Percentiles rank a stretch among this genome's conserved stretches.
These are phyloP conservation scores for Gryganskiella cystojenkinii DNA, from an alignment of 192 early-diverging fungal genomes.

Conservation along the genomic window DNA sequence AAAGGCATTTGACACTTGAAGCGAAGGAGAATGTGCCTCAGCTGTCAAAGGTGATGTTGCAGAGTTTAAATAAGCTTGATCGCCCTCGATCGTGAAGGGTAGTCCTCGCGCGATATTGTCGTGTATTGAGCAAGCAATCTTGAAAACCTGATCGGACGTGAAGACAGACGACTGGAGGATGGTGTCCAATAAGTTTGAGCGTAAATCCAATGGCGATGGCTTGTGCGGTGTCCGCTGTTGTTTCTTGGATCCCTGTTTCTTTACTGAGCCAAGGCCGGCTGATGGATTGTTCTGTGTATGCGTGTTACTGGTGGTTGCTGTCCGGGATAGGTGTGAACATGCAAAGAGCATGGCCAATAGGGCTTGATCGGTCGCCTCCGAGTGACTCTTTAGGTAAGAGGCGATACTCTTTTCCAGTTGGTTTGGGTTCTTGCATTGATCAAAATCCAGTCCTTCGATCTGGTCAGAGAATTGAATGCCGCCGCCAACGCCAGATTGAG, in stretches of 20 bases:
- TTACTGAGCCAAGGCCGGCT: too few species aligned
- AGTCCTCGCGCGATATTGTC: slow-evolving; percentile 5
- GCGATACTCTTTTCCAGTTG: slow-evolving; percentile 40
- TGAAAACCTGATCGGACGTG: slow-evolving; percentile 34
- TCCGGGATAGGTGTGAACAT: slow-evolving; percentile 15
- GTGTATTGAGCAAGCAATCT: slow-evolving; percentile 22
- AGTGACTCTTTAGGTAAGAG: slow-evolving; percentile 37
- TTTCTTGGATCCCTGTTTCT: too few species aligned
- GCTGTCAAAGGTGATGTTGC: background rate
- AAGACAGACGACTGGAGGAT: slow-evolving; percentile 30
- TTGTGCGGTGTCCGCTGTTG: background rate
- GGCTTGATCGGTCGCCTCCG: slow-evolving; percentile 22
- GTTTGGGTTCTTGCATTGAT: slow-evolving; percentile 31
- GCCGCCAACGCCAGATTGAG: too few species aligned
- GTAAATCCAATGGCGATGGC: too few species aligned
- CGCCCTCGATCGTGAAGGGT: background rate
- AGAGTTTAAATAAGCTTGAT: background rate
- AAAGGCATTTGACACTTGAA: slow-evolving; percentile 33
- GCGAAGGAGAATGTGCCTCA: slow-evolving; percentile 9
- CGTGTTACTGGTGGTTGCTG: background rate
- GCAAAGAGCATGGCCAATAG: slow-evolving; percentile 33
- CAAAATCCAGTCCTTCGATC: background rate
- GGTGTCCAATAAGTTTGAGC: slow-evolving; percentile 25
- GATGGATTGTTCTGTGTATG: background rate
- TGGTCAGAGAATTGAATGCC: background rate